Evolutionary conservation across 1,284 basidiomycete species (phyloP).

Genomic region (Peniophora sp.): DNA sequence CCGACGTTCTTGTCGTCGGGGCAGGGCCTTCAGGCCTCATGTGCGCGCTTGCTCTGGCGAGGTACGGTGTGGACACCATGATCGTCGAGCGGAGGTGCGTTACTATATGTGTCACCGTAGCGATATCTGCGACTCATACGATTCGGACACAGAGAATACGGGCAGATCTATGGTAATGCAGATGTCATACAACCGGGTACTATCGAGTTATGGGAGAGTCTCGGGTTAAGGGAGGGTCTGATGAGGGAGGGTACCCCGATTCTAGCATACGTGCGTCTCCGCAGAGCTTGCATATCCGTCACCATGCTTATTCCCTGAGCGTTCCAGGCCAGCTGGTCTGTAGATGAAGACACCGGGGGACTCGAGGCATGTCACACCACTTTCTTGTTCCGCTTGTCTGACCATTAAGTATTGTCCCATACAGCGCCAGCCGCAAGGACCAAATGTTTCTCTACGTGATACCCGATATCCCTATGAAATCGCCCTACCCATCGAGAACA

Average conservation of each 20-base stretch:
- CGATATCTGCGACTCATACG: background rate
- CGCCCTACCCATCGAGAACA: conserved; percentile 5
- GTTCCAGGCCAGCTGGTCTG: background rate
- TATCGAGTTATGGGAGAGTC: conserved; percentile 9
- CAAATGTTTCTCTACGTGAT: background rate
- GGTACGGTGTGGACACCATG: conserved; percentile 1
- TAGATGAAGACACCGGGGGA: conserved; percentile 1
- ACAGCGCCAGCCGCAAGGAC: background rate
- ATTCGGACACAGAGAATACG: background rate
- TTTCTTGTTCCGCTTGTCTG: background rate
- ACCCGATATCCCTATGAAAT: conserved; percentile 5
- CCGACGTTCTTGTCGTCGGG: conserved; percentile 11
- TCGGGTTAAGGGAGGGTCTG: conserved; percentile 5
- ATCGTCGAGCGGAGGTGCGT: conserved; percentile 10
- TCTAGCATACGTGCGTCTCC: background rate
- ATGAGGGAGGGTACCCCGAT: conserved; percentile 1
- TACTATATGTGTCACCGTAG: background rate
- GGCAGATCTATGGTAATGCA: conserved; percentile 6
- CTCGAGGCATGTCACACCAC: conserved; percentile 2
- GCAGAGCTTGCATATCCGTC: too few relatives aligned
- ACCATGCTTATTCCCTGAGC: background rate
- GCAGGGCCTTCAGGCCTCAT: conserved; percentile 12
- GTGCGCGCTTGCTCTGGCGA: conserved; percentile 6
- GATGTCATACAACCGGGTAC: conserved; percentile 12
- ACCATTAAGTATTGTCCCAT: background rate